Conservation (phyloP, 495 filamentous ascomycete species). For the Daldinia bambusicola region DNA sequence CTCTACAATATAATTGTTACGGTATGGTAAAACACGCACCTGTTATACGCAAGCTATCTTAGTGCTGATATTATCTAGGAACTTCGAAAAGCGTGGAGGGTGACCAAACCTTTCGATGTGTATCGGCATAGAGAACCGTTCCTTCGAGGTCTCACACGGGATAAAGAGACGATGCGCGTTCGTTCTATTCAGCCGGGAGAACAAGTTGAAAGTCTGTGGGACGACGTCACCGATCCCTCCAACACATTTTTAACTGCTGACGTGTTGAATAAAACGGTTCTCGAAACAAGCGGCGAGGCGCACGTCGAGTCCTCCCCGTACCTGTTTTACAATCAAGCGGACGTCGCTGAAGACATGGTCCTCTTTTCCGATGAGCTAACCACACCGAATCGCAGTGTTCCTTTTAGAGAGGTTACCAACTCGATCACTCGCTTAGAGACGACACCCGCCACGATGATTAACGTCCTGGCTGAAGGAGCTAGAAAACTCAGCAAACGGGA, state of each 20-base stretch:
- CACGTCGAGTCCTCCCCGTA: constrained; percentile 34
- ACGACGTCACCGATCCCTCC: constrained; percentile 46
- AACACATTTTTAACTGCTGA: constrained; percentile 41
- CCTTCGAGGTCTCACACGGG: constrained; percentile 52
- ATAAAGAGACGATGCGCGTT: constrained; percentile 51
- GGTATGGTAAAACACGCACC: constrained; percentile 33
- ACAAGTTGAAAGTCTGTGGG: constrained; percentile 52
- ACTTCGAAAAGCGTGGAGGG: constrained; percentile 53
- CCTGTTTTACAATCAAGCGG: constrained; percentile 57
- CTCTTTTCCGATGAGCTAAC: constrained; percentile 57
- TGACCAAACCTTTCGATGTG: constrained; percentile 44
- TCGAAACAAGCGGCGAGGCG: constrained; percentile 23
- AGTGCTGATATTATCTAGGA: constrained; percentile 40
- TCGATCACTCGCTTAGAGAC: constrained; percentile 50
- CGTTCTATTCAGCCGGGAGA: constrained; percentile 57
- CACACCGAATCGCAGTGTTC: constrained; percentile 43
- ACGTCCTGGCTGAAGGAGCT: constrained; percentile 33
- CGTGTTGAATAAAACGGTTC: constrained; percentile 26
- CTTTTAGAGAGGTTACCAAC: constrained; percentile 53
- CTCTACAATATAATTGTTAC: constrained; percentile 49
- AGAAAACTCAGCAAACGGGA: constrained; percentile 30
- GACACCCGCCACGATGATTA: constrained; percentile 43
- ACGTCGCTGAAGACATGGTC: constrained; percentile 58
- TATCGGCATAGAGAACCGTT: constrained; percentile 51
- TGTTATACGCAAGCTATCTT: neutral